These are phyloP conservation scores for Prunella vulgaris DNA, from an alignment of 257 asterid species.

Conservation along the genomic window DNA sequence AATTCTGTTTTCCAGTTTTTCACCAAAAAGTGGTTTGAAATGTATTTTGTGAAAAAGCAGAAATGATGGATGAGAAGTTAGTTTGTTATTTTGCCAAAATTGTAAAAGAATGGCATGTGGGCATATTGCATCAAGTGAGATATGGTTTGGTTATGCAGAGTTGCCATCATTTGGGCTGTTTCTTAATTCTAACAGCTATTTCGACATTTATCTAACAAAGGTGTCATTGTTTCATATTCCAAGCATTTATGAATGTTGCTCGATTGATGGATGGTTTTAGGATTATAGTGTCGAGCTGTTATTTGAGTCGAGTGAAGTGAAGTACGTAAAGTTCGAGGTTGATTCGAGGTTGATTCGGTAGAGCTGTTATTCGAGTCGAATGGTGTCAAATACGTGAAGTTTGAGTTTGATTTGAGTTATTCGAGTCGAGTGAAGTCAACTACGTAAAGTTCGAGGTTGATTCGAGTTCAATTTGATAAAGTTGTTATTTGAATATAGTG, in stretches of 20 bases:
- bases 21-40: no score
- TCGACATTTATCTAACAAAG: background rate
- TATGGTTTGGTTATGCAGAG: constrained; percentile 14
- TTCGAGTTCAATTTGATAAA: no score
- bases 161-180: background rate
- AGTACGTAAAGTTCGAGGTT: no score
- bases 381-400: no score
- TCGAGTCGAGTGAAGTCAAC: no score
- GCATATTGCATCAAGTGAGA: constrained; percentile 9
- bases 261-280: background rate
- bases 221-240: background rate
- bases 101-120: constrained; percentile 19
- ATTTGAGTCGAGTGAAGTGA: no score
- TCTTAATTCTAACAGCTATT: background rate
- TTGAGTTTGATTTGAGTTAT: no score
- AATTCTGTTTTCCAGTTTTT: background rate
- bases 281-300: no score
- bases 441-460: no score
- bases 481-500: no score
- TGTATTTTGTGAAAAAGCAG: background rate
- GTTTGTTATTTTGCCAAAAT: constrained; percentile 6
- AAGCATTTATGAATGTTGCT: background rate
- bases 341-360: no score
- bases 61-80: background rate
- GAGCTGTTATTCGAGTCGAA: no score